Conservation (phyloP, 352 stramenopile species). For the Globisporangium mamillatum region DNA sequence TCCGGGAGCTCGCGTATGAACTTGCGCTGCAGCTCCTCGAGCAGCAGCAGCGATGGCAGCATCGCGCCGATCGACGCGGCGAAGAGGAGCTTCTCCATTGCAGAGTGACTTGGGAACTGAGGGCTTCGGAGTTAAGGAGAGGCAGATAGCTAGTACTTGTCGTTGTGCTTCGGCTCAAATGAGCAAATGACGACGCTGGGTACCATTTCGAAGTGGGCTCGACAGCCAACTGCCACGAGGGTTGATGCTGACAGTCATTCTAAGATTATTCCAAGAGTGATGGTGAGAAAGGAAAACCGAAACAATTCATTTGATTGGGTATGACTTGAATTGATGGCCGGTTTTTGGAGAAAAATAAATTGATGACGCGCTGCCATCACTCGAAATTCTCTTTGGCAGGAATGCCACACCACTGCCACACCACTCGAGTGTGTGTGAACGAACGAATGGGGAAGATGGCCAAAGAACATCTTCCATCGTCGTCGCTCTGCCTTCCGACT, state of each 20-base stretch:
- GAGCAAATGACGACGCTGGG: neutral
- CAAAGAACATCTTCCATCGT: constrained; percentile 2
- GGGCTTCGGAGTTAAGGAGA: neutral
- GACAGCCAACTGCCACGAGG: no score
- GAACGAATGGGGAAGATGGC: neutral
- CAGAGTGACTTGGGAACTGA: no score
- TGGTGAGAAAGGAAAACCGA: no score
- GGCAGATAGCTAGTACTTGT: neutral
- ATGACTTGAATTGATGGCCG: no score
- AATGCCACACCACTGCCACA: neutral
- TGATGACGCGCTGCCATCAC: neutral
- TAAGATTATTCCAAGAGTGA: no score
- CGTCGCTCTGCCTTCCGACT: constrained; percentile 5
- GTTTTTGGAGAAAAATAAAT: no score
- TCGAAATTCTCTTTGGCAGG: neutral
- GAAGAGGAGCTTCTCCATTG: constrained; percentile 15
- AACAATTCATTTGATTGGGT: no score
- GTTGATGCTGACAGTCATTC: no score
- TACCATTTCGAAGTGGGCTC: no score
- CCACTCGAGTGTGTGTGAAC: neutral
- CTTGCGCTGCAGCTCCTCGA: constrained; percentile 28
- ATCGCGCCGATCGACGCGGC: constrained; percentile 33
- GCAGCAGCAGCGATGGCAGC: constrained; percentile 36
- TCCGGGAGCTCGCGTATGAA: constrained; percentile 31
- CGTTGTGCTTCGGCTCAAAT: neutral